These are phyloP conservation scores for Steccherinum ochraceum DNA, from an alignment of 768 basidiomycete genomes.

Conservation along the genomic window DNA sequence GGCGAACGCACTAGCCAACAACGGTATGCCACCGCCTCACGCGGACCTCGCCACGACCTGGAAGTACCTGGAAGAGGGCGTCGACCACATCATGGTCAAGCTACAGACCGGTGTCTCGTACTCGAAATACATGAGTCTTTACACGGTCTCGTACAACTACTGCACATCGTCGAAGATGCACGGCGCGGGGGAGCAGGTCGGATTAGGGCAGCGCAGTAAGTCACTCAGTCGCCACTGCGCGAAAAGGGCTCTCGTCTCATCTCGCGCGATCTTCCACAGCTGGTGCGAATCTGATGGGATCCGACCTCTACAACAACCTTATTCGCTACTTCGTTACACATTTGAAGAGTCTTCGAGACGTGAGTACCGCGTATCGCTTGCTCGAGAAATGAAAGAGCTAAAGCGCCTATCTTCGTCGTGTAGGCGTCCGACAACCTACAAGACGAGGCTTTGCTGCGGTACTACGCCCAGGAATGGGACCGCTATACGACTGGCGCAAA, in stretches of 20 bases:
- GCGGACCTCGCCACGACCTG: conserved; percentile 81
- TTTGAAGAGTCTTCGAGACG: conserved; percentile 60
- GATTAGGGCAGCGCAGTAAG: conserved; percentile 51
- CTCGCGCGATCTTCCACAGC: conserved; percentile 36
- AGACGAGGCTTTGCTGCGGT: conserved; percentile 83
- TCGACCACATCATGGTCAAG: conserved; percentile 91
- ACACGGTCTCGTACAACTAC: conserved; percentile 97
- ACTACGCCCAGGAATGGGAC: conserved; percentile 92
- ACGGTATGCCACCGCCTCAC: conserved; percentile 52
- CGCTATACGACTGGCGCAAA: conserved; percentile 95
- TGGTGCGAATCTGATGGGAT: conserved; percentile 94
- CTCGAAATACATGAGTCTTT: conserved; percentile 81
- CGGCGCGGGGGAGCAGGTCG: conserved; percentile 33
- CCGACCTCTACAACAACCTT: conserved; percentile 94
- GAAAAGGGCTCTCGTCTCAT: conserved; percentile 10
- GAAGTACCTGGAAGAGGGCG: conserved; percentile 80
- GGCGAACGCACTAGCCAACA: conserved; percentile 3
- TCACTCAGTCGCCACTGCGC: conserved; percentile 10
- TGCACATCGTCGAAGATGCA: conserved; percentile 86
- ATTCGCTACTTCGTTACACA: conserved; percentile 86
- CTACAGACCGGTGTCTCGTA: conserved; percentile 84
- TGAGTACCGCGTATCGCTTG: conserved; percentile 25
- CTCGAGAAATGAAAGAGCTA: neutral
- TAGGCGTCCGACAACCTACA: conserved; percentile 76
- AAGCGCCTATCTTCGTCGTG: conserved; percentile 1